Base-by-base conservation (phyloP, 2,329 filamentous ascomycete genomes). In the Alternaria triticimaculans region DNA sequence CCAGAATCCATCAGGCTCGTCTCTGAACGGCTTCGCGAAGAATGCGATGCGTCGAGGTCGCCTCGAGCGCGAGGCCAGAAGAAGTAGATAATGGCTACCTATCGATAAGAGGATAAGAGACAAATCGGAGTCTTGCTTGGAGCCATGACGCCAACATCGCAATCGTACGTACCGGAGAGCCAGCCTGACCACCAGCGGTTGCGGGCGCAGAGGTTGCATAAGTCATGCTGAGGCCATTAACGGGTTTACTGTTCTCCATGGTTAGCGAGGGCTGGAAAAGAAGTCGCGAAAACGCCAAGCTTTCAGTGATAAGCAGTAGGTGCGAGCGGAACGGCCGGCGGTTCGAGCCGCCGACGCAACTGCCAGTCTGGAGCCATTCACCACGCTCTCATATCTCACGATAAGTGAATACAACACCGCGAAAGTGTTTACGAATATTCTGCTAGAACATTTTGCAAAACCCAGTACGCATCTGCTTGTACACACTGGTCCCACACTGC, bases 201-300 rank as follows among this genome's bases (percentile, higher is more conserved):
- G 88, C 88, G 51, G 89, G 88, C 49, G 89, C 89, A 68, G 88
- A 87, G 68, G 87, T 89, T 72, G 87, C 84, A 78, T 87, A 88
- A 70, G 84, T 87, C 84, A 88, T 87, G 78, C 80, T 86, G 80
- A 82, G 80, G 73, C 81, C 83, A 84, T 84, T 83, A 65, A 77
- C 76, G 67, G 75, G 73, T 76, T 74, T 80, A 68, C 76, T 72
- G 65, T 61, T 67, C 58, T 68, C 37, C 60, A 63, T 63, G 72
- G 37, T 78, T 65, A 78, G 72, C 62, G 63, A 64, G 50, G 58
- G 56, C 51, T 54, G 41, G 66, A 75, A 76, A 75, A 74, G 68
- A 78, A 68, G 72, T 70, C 73, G 74, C 56, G 73, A 57, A 55
- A 56, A 58, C 58, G 74, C 73, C 75, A 74, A 76, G 74, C 63